Evolutionary conservation across 805 yeast genomes (phyloP).

Genomic region (Lipomyces orientalis): DNA sequence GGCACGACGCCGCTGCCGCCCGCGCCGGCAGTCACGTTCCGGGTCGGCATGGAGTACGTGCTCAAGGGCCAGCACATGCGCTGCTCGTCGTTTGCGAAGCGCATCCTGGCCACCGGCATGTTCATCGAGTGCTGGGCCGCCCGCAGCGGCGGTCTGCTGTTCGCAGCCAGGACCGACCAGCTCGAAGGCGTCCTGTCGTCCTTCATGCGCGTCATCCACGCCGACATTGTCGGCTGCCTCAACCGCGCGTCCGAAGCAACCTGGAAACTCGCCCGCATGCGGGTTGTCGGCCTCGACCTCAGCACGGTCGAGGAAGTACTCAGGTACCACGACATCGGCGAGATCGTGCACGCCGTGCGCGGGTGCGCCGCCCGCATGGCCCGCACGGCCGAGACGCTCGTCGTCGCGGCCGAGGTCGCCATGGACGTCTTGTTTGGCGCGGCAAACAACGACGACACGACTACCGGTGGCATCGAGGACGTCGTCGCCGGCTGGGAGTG

Average conservation of each 20-base stretch:
- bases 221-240: constrained; percentile 11
- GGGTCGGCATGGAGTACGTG: constrained; percentile 34
- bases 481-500: constrained; percentile 32
- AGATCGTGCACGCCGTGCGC: constrained; percentile 23
- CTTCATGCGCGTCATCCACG: constrained; percentile 16
- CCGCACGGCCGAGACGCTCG: constrained; percentile 8
- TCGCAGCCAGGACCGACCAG: constrained; percentile 22
- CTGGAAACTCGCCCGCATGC: constrained; percentile 29
- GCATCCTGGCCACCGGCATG: constrained; percentile 41
- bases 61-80: constrained; percentile 20
- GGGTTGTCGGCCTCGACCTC: constrained; percentile 21
- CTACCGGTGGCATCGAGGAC: constrained; percentile 26
- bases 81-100: constrained; percentile 37
- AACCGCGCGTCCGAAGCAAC: constrained; percentile 24
- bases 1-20: constrained; percentile 36
- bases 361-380: constrained; percentile 6
- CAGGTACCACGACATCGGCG: constrained; percentile 30
- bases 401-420: constrained; percentile 32
- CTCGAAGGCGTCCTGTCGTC: constrained; percentile 25
- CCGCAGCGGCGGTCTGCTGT: constrained; percentile 15
- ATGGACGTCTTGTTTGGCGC: constrained; percentile 22
- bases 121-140: constrained; percentile 38
- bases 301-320: constrained; percentile 22
- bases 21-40: constrained; percentile 28
- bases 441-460: neutral